phyloP scores from a whole-genome alignment of 2,329 filamentous ascomycete species.

The Davidsoniella virescens region DNA sequence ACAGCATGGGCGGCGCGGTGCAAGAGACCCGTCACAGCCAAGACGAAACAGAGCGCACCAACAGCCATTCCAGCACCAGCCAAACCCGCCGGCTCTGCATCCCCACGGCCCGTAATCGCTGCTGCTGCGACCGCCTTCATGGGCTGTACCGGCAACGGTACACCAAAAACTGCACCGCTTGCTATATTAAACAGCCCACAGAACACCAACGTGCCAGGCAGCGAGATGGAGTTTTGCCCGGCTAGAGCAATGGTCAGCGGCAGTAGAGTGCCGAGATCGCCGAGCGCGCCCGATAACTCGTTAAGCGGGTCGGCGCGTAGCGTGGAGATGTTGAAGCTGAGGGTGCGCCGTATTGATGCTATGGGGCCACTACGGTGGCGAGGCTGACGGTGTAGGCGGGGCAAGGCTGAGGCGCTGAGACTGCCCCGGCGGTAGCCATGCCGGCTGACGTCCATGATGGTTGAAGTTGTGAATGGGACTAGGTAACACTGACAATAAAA shows the following conservation, averaged over 20 bases:
- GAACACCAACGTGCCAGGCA: conserved; percentile 74
- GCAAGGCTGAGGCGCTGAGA: conserved; percentile 6
- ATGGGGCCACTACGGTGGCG: not conserved
- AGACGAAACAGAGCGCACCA: conserved; percentile 51
- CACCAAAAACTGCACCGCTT: conserved; percentile 69
- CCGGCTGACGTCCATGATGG: not conserved
- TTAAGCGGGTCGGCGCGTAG: conserved; percentile 33
- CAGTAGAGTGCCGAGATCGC: conserved; percentile 78
- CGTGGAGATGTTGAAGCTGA: conserved; percentile 33
- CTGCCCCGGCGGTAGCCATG: not conserved
- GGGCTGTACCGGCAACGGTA: conserved; percentile 85
- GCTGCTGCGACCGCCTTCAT: conserved; percentile 81
- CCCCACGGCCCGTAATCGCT: conserved; percentile 55
- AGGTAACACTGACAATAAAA: not conserved
- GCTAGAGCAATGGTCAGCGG: conserved; percentile 80
- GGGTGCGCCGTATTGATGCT: conserved; percentile 16
- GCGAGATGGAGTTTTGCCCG: conserved; percentile 58
- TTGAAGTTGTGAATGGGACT: not conserved
- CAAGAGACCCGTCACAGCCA: conserved; percentile 68
- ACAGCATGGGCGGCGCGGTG: conserved; percentile 56
- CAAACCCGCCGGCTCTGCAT: conserved; percentile 25
- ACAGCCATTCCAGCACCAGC: conserved; percentile 67
- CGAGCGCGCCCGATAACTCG: conserved; percentile 75
- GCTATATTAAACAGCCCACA: conserved; percentile 75
- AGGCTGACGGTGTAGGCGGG: not conserved